Percentiles rank a stretch among this genome's conserved stretches.
Evolutionary conservation across 257 asterid species (phyloP).

Genomic region (Paulownia fortunei): DNA sequence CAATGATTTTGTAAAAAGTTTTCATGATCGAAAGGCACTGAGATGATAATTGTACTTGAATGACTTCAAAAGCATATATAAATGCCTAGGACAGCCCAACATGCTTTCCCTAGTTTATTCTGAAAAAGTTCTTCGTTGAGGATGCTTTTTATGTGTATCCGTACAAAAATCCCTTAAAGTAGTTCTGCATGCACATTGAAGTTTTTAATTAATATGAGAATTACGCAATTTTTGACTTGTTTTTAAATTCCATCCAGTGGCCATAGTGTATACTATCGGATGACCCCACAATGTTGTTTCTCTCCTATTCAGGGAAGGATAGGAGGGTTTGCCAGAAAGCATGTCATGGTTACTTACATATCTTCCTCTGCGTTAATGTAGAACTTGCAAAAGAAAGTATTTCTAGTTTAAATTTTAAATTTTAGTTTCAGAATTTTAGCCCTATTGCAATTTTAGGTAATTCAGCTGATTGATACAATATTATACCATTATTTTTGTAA

Average conservation of each 20-base stretch:
- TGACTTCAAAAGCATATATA: background rate
- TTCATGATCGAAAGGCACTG: background rate
- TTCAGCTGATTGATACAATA: background rate
- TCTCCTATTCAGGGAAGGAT: background rate
- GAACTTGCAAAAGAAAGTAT: background rate
- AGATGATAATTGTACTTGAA: background rate
- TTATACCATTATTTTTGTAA: background rate
- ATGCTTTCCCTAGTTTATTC: background rate
- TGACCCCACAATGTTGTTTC: background rate
- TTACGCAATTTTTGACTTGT: background rate
- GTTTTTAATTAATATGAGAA: background rate
- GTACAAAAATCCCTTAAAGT: background rate
- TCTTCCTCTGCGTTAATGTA: background rate
- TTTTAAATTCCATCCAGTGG: background rate
- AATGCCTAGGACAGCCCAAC: background rate
- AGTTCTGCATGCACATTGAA: background rate
- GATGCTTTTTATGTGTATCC: background rate
- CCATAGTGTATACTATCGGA: background rate
- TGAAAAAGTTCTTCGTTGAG: no score
- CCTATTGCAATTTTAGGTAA: slow-evolving; percentile 13
- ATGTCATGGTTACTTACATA: background rate
- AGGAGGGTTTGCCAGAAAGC: background rate
- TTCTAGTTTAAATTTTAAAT: background rate
- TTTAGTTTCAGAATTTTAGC: background rate
- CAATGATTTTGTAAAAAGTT: background rate